phyloP scores from a whole-genome alignment of 2,329 filamentous ascomycete genomes.

The Talaromyces albobiverticillius region DNA sequence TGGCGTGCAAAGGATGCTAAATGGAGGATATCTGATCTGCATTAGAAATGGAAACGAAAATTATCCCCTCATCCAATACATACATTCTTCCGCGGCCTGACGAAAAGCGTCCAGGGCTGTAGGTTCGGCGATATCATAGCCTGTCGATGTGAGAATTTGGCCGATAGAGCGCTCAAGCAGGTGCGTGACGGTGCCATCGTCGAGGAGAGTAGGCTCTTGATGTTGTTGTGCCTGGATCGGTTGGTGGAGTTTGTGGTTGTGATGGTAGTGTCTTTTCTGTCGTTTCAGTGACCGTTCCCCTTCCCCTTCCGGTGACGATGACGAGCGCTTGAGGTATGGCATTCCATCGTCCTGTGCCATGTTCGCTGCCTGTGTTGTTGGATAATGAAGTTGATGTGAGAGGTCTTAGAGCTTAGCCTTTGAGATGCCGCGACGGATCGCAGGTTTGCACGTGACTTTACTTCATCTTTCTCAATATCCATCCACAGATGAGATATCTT shows the following conservation, averaged over 20 bases:
- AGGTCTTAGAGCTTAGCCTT: not conserved
- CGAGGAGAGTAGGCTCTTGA: constrained; percentile 43
- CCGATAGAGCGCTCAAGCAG: constrained; percentile 57
- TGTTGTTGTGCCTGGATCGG: constrained; percentile 30
- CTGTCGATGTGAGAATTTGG: constrained; percentile 49
- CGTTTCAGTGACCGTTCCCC: constrained; percentile 28
- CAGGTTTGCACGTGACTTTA: constrained; percentile 24
- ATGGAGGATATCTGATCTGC: constrained; percentile 51
- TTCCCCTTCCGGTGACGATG: constrained; percentile 21
- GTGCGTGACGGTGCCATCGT: constrained; percentile 53
- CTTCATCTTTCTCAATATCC: not conserved
- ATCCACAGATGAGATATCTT: no score
- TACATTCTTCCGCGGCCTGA: constrained; percentile 58
- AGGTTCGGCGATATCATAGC: constrained; percentile 55
- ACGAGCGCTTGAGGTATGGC: constrained; percentile 32
- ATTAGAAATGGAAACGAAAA: not conserved
- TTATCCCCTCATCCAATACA: constrained; percentile 22
- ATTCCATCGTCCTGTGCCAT: constrained; percentile 25
- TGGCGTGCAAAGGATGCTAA: constrained; percentile 54
- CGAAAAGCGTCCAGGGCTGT: constrained; percentile 57
- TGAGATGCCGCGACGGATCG: not conserved
- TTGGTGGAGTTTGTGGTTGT: constrained; percentile 39
- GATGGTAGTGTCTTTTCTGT: constrained; percentile 39
- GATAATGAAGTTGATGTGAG: not conserved
- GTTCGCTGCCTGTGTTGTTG: constrained; percentile 17